A percentile compares a stretch with the other conserved stretches of the same genome.
Evolutionary conservation across 345 rosid species (phyloP).

Genomic region (Acer saccharum): DNA sequence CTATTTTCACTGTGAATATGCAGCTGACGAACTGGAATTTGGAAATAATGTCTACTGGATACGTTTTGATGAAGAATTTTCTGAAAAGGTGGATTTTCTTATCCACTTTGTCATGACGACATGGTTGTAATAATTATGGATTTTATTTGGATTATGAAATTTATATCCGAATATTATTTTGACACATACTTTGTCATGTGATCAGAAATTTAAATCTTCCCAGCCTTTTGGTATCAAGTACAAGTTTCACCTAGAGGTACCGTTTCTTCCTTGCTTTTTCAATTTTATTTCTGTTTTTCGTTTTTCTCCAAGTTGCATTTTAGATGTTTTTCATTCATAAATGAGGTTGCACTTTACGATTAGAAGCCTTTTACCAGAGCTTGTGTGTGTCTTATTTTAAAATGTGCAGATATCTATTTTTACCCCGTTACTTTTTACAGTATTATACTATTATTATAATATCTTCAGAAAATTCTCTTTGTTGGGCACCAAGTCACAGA

Average conservation of each 20-base stretch:
- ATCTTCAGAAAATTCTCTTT: not conserved
- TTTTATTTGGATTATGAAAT: conserved; percentile 5
- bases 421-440: not conserved
- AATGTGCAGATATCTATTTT: not conserved
- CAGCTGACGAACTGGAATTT: conserved; percentile 74
- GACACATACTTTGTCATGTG: conserved; percentile 25
- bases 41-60: conserved; percentile 92
- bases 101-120: not conserved
- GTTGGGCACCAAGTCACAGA: not conserved
- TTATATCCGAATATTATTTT: not conserved
- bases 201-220: conserved; percentile 82
- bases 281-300: not conserved
- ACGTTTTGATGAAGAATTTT: conserved; percentile 77
- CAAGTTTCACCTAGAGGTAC: conserved; percentile 94
- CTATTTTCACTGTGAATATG: conserved; percentile 34
- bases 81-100: conserved; percentile 59
- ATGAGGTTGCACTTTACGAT: not conserved
- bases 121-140: not conserved
- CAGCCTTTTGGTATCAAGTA: conserved; percentile 83
- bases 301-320: not conserved
- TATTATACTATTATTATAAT: not conserved
- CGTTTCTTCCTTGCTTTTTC: not conserved
- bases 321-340: not conserved
- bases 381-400: not conserved
- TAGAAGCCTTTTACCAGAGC: not conserved